Evolutionary conservation across 345 rosid species (phyloP).

Genomic region (Melaleuca alternifolia): DNA sequence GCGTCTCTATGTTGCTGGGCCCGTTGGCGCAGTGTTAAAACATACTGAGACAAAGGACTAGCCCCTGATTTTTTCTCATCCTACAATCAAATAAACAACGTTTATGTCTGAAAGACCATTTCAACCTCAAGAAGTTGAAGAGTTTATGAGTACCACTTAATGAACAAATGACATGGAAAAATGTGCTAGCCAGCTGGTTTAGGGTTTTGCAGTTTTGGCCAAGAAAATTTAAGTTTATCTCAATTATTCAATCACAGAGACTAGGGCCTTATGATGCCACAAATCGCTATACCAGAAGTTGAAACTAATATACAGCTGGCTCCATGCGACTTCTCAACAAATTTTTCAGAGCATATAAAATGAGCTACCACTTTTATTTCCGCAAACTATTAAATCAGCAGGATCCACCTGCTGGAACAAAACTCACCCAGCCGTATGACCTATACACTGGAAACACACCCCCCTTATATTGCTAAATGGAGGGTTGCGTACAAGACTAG

Average conservation of each 20-base stretch:
- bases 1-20: constrained; percentile 61
- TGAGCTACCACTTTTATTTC: background rate
- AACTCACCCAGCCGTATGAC: background rate
- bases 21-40: constrained; percentile 36
- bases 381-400: background rate
- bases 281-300: background rate
- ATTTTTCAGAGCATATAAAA: background rate
- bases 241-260: too few species aligned
- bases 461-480: background rate
- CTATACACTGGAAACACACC: background rate
- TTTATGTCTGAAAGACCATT: background rate
- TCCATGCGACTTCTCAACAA: background rate
- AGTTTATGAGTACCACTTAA: background rate
- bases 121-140: background rate
- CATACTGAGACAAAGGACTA: constrained; percentile 68
- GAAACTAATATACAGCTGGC: background rate
- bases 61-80: constrained; percentile 48
- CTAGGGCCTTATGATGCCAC: too few species aligned
- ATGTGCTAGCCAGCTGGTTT: background rate
- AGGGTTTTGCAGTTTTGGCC: background rate
- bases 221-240: background rate
- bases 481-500: background rate
- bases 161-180: background rate
- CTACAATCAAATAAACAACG: constrained; percentile 12
- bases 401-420: background rate